Conservation (phyloP, 345 rosid genomes). For the Citrus inodora region DNA sequence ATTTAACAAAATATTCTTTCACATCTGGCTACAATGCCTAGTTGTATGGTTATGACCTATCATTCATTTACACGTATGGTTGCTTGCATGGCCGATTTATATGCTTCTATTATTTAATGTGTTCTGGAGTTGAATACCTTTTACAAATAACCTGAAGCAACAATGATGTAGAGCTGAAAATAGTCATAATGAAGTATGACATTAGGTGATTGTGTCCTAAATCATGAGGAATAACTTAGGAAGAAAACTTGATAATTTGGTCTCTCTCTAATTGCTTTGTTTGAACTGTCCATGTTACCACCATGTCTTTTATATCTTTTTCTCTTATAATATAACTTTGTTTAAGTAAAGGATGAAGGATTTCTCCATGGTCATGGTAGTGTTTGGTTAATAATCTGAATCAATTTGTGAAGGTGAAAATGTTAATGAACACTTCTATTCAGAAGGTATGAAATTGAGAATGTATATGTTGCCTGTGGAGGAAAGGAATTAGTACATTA, state of each 20-base stretch:
- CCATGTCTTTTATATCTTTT: too few relatives aligned
- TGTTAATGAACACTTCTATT: neutral
- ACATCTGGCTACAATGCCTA: neutral
- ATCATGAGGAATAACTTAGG: neutral
- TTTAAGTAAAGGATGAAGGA: neutral
- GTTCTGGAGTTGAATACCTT: neutral
- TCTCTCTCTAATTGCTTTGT: neutral
- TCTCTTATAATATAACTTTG: neutral
- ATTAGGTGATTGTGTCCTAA: neutral
- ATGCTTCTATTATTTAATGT: neutral
- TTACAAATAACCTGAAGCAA: neutral
- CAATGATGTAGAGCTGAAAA: neutral
- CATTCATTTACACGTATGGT: neutral
- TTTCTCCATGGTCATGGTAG: neutral
- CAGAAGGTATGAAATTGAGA: neutral
- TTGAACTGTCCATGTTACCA: neutral
- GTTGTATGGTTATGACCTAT: neutral
- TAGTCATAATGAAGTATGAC: neutral
- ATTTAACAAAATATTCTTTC: neutral
- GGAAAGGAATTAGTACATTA: neutral
- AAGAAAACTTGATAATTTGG: neutral
- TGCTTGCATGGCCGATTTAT: neutral
- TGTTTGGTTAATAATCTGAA: neutral
- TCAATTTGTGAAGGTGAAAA: neutral
- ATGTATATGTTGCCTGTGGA: neutral